Evolutionary conservation across 495 filamentous ascomycete species (phyloP).

Genomic region (Cercophora scortea): DNA sequence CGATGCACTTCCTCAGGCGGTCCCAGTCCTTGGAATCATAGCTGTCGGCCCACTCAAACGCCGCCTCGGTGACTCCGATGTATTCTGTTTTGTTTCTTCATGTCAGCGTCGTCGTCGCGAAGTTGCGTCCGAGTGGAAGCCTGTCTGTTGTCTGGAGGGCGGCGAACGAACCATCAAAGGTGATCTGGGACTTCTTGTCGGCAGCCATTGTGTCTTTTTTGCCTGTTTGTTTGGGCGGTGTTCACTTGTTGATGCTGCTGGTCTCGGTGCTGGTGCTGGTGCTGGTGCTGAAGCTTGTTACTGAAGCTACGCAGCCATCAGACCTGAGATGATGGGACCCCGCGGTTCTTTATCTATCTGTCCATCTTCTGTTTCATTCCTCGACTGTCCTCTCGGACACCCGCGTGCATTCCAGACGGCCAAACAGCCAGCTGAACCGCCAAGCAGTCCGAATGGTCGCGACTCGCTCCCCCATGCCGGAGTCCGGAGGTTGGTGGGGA

Average conservation of each 20-base stretch:
- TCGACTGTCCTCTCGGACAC: background rate
- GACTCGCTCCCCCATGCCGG: constrained; percentile 3
- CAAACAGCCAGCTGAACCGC: constrained; percentile 4
- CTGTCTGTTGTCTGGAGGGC: too few species aligned
- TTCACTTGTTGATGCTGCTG: background rate
- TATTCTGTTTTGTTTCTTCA: constrained; percentile 33
- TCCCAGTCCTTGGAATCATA: constrained; percentile 80
- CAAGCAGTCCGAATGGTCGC: constrained; percentile 1
- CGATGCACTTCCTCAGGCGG: constrained; percentile 61
- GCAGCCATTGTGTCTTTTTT: constrained; percentile 14
- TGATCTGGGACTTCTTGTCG: constrained; percentile 18
- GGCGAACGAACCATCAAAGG: constrained; percentile 21
- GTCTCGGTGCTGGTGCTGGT: background rate
- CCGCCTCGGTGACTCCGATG: constrained; percentile 42
- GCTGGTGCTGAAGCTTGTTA: background rate
- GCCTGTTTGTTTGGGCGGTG: background rate
- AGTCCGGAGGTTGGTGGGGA: constrained; percentile 24
- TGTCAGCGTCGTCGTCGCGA: background rate
- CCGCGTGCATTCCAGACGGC: background rate
- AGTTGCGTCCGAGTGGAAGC: background rate
- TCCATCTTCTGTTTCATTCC: background rate
- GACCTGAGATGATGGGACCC: background rate
- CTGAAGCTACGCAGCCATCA: background rate
- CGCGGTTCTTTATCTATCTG: background rate
- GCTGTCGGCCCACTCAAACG: constrained; percentile 75